Conservation (phyloP, 805 yeast species). For the Candida chauliodis region DNA sequence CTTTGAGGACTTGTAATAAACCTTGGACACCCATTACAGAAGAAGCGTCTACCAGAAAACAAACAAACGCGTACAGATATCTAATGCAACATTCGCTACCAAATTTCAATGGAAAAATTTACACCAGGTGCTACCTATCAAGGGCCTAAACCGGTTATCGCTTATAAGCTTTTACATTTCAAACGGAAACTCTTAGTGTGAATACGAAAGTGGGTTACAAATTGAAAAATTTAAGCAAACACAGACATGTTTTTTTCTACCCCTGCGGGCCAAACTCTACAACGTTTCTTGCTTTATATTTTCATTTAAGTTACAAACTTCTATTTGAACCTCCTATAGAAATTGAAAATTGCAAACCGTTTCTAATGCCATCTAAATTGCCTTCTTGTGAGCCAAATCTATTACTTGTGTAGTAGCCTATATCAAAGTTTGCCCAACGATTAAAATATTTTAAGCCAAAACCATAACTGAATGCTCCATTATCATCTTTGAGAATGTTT, state of each 20-base stretch:
- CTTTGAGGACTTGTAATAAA: slow-evolving; percentile 71
- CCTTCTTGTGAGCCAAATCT: slow-evolving; percentile 17
- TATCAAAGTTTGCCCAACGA: slow-evolving; percentile 38
- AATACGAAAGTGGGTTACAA: no score
- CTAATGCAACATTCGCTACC: no score
- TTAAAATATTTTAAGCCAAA: slow-evolving; percentile 37
- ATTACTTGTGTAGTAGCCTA: slow-evolving; percentile 34
- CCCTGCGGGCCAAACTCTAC: no score
- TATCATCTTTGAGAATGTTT: slow-evolving; percentile 20
- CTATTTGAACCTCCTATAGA: slow-evolving; percentile 37
- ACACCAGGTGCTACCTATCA: background rate
- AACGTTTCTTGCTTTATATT: no score
- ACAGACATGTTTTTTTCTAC: no score
- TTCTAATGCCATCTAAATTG: slow-evolving; percentile 25
- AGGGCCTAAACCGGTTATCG: no score
- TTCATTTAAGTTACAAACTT: no score
- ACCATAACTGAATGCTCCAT: slow-evolving; percentile 27
- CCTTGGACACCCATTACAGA: slow-evolving; percentile 77
- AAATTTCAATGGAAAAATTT: background rate
- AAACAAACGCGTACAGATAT: slow-evolving; percentile 2
- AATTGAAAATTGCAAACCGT: slow-evolving; percentile 37
- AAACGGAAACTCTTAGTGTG: no score
- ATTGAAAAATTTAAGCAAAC: no score
- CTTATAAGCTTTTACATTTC: no score
- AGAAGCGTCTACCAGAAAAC: background rate